Percentiles rank a stretch among this genome's conserved stretches.
Evolutionary conservation across 768 basidiomycete species (phyloP).

Genomic region (Leccinellum luteum): DNA sequence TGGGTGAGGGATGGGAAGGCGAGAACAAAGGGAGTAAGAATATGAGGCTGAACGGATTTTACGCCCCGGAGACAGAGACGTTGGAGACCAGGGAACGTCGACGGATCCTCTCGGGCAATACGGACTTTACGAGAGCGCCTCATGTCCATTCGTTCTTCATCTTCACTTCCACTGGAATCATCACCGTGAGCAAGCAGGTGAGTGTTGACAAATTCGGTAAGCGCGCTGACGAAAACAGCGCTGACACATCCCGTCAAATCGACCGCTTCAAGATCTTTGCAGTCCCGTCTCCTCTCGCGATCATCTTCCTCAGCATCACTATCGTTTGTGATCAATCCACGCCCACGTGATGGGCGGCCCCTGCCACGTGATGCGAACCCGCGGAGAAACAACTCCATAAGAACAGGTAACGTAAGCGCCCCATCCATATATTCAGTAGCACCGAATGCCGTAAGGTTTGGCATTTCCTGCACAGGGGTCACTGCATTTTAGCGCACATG

Average conservation of each 20-base stretch:
- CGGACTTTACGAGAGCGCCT: conserved; percentile 35
- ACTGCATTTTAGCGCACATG: conserved; percentile 1
- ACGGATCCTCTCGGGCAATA: conserved; percentile 44
- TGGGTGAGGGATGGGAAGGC: conserved; percentile 86
- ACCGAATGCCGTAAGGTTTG: conserved; percentile 84
- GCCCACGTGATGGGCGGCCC: conserved; percentile 66
- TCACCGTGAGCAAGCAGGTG: conserved; percentile 48
- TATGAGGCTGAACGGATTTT: conserved; percentile 68
- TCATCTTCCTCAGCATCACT: conserved; percentile 74
- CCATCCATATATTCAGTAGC: conserved; percentile 99
- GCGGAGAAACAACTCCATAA: conserved; percentile 88
- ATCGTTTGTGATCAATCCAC: conserved; percentile 46
- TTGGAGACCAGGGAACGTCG: conserved; percentile 65
- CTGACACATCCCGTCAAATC: conserved; percentile 96
- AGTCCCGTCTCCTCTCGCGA: conserved; percentile 67
- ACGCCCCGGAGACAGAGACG: conserved; percentile 82
- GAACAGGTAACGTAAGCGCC: conserved; percentile 77
- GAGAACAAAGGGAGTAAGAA: conserved; percentile 69
- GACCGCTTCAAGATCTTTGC: conserved; percentile 79
- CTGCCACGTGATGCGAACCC: conserved; percentile 70
- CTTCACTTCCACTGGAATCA: conserved; percentile 46
- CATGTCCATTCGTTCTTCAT: conserved; percentile 30
- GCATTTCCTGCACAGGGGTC: conserved; percentile 65
- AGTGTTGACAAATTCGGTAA: conserved; percentile 76
- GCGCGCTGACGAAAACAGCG: conserved; percentile 80